phyloP scores from a whole-genome alignment of 2,329 filamentous ascomycete species.

The Diplodia scrobiculata region DNA sequence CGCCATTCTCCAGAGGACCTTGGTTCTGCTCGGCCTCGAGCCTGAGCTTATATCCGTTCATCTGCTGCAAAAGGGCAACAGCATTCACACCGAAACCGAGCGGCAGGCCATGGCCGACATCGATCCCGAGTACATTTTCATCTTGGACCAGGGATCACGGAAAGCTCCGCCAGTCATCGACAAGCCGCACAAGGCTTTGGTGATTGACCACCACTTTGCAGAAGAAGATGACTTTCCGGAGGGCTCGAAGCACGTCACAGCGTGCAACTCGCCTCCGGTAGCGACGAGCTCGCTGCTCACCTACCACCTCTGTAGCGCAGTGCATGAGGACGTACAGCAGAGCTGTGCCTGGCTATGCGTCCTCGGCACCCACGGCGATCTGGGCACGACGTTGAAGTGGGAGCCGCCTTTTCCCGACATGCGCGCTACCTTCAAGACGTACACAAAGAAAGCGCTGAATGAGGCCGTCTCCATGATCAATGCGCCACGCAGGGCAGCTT shows the following conservation, averaged over 20 bases:
- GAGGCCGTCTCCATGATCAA: conserved; percentile 66
- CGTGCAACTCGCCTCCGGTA: conserved; percentile 65
- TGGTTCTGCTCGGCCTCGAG: conserved; percentile 61
- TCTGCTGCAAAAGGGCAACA: conserved; percentile 61
- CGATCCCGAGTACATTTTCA: conserved; percentile 61
- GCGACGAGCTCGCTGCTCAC: conserved; percentile 66
- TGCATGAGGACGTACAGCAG: conserved; percentile 55
- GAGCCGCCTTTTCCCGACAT: conserved; percentile 67
- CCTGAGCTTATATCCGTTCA: conserved; percentile 59
- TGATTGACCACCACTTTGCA: conserved; percentile 67
- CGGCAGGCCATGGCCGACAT: conserved; percentile 56
- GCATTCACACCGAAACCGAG: conserved; percentile 59
- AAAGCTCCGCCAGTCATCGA: conserved; percentile 58
- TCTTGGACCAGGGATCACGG: conserved; percentile 67
- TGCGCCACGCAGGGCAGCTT: conserved; percentile 63
- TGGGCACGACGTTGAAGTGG: conserved; percentile 68
- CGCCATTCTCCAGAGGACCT: conserved; percentile 62
- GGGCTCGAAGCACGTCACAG: conserved; percentile 59
- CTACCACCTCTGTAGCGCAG: conserved; percentile 62
- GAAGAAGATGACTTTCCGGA: conserved; percentile 59
- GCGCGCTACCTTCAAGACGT: conserved; percentile 54
- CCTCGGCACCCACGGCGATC: conserved; percentile 67
- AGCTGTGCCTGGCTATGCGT: conserved; percentile 64
- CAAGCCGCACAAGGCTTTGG: conserved; percentile 52
- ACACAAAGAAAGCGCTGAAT: conserved; percentile 65